A percentile compares a stretch with the other conserved stretches of the same genome.
Evolutionary conservation across 2,329 filamentous ascomycete genomes (phyloP).

Genomic region (Tolypocladium sp.): DNA sequence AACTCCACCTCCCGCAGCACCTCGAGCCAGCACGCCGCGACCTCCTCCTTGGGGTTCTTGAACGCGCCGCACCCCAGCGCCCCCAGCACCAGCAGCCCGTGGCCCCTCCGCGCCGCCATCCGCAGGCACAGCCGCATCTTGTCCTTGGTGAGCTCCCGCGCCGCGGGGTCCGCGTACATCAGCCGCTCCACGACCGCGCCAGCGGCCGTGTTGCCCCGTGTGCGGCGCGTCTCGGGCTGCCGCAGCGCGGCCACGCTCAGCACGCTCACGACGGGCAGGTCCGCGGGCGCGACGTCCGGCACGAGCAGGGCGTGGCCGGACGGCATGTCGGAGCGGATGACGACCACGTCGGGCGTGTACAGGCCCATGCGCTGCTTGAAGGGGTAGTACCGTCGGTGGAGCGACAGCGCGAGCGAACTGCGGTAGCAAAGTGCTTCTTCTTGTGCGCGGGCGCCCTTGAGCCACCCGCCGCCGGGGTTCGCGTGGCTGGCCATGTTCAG

Average conservation of each 20-base stretch:
- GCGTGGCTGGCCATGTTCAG: conserved; percentile 57
- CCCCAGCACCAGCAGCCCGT: conserved; percentile 54
- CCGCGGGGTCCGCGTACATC: conserved; percentile 29
- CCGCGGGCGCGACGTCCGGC: conserved; percentile 16
- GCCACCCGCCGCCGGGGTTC: conserved; percentile 54
- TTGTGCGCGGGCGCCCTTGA: conserved; percentile 52
- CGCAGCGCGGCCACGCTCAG: conserved; percentile 51
- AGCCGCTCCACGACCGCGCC: conserved; percentile 15
- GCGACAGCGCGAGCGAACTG: conserved; percentile 40
- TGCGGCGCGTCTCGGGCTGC: conserved; percentile 22
- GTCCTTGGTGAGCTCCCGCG: conserved; percentile 45
- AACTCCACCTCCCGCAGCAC: conserved; percentile 55
- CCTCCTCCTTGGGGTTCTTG: conserved; percentile 48
- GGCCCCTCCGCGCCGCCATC: conserved; percentile 46
- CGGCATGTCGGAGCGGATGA: conserved; percentile 43
- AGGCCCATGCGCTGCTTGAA: conserved; percentile 39
- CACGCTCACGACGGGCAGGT: conserved; percentile 45
- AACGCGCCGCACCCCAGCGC: conserved; percentile 64
- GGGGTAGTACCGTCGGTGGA: conserved; percentile 43
- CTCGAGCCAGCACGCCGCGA: conserved; percentile 52
- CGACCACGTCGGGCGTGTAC: conserved; percentile 51
- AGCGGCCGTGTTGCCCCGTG: conserved; percentile 7
- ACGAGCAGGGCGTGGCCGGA: conserved; percentile 36
- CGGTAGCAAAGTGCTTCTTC: conserved; percentile 63
- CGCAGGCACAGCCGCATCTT: conserved; percentile 56